Evolutionary conservation across 768 basidiomycete species (phyloP).

Genomic region (Termitomyces sp.): DNA sequence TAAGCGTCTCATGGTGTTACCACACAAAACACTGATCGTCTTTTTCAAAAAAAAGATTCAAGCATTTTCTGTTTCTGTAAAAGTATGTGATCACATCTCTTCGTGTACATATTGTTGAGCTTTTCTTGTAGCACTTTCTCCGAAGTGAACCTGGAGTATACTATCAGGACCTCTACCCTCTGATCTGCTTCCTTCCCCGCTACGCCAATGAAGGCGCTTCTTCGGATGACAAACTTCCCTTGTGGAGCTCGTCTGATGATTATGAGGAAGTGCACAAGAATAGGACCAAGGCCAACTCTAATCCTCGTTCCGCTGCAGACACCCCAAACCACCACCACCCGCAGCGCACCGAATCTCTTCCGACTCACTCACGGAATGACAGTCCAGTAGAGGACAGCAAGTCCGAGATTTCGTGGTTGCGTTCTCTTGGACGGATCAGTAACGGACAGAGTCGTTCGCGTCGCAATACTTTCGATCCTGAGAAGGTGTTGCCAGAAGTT

Average conservation of each 20-base stretch:
- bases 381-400: constrained; percentile 18
- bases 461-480: constrained; percentile 29
- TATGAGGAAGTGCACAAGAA: constrained; percentile 7
- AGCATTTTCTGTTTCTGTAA: constrained; percentile 66
- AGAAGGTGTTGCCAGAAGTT: constrained; percentile 29
- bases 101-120: background rate
- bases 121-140: constrained; percentile 49
- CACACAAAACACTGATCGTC: background rate
- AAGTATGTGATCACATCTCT: constrained; percentile 33
- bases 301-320: constrained; percentile 15
- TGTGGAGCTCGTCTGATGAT: constrained; percentile 50
- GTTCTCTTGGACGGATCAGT: constrained; percentile 9
- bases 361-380: constrained; percentile 9
- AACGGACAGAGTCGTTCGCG: constrained; percentile 10
- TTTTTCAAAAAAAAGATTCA: constrained; percentile 43
- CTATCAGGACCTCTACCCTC: constrained; percentile 70
- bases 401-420: constrained; percentile 20
- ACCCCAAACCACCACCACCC: constrained; percentile 12
- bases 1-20: constrained; percentile 24
- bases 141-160: constrained; percentile 37
- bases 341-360: constrained; percentile 17
- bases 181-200: constrained; percentile 65
- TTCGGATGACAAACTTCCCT: constrained; percentile 47
- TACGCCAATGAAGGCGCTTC: constrained; percentile 35
- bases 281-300: background rate